Evolutionary conservation across 441 rosid species (phyloP), one percentile per base, ranked within the genome.

Genomic region (Adansonia madagascariensis): DNA sequence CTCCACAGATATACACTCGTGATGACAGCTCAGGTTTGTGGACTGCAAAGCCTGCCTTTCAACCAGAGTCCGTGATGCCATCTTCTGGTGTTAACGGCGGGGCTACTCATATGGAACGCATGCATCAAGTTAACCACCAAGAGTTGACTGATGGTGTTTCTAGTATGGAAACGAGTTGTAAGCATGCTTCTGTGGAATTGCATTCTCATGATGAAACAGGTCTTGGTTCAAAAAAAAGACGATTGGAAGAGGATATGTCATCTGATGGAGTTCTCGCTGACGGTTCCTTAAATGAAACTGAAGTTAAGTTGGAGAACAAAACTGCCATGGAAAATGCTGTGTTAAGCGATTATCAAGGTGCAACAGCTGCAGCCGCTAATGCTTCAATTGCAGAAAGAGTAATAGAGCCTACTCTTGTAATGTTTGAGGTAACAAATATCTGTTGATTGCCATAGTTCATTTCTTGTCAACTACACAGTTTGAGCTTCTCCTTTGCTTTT

Each of bases 321-420:
- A 80, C 73, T 78, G 81, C 80, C 64, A 75, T 67, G n/a, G 94
- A 88, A 82, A 81, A 75, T 86, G 73, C 86, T 20, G 77, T 74
- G 81, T 79, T 77, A 79, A 86, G 88, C 71, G 90, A 85, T 74
- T 76, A 79, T 80, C 87, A 85, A 75, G 87, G 88, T 80, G 79
- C 89, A 79, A 82, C 84, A 65, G 85, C 86, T 63, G 77, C 81
- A 50, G 61, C 88, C 39, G 86, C 89, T 74, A 91, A 88, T 88
- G 92, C 97, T 82, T 89, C 97, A 77, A 82, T 79, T 78, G 95
- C 98, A 44, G 98, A 94, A 84, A 84, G 86, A 75, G 92, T 88
- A 67, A 89, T 94, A 82, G 99, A 94, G 86, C 98, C 99, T 15
- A 87, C 98, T 78, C 98, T 97, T 86, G 98, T 94, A 75, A 88